Evolutionary conservation across 192 early-diverging fungal genomes (phyloP).

Genomic region (Podila minutissima): DNA sequence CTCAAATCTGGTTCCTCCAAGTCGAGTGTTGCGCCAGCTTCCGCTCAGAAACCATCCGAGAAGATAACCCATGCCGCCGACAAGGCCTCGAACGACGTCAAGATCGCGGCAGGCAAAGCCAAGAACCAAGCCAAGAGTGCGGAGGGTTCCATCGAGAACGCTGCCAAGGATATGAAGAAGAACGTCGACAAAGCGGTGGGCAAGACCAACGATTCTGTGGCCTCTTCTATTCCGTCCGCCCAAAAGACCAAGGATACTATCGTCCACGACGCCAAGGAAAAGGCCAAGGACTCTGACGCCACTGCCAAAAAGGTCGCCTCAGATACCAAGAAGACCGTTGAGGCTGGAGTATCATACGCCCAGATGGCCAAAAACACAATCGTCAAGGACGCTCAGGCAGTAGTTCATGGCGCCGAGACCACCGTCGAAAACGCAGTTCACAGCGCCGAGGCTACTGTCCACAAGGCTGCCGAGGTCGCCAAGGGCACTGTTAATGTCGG

Average conservation of each 20-base stretch:
- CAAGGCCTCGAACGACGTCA: background rate
- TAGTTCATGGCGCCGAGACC: background rate
- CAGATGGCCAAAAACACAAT: background rate
- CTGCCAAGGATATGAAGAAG: background rate
- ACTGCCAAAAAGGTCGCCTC: background rate
- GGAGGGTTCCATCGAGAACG: background rate
- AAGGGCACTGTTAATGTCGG: background rate
- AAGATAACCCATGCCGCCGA: background rate
- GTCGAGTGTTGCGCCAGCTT: background rate
- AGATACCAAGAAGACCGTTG: background rate
- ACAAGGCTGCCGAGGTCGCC: background rate
- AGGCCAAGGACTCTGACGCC: background rate
- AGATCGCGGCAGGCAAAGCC: background rate
- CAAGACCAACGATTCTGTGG: background rate
- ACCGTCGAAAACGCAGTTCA: background rate
- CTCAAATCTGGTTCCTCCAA: too few species aligned
- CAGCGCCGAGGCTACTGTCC: background rate
- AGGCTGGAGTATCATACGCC: background rate
- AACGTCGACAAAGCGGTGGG: background rate
- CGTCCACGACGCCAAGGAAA: background rate
- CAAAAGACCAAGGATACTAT: constrained; percentile 2
- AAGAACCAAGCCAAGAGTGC: background rate
- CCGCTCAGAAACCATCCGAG: background rate
- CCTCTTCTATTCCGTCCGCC: background rate
- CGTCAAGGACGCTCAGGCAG: background rate